Conservation (phyloP, 345 rosid species). For the Mallotus nudiflorus region DNA sequence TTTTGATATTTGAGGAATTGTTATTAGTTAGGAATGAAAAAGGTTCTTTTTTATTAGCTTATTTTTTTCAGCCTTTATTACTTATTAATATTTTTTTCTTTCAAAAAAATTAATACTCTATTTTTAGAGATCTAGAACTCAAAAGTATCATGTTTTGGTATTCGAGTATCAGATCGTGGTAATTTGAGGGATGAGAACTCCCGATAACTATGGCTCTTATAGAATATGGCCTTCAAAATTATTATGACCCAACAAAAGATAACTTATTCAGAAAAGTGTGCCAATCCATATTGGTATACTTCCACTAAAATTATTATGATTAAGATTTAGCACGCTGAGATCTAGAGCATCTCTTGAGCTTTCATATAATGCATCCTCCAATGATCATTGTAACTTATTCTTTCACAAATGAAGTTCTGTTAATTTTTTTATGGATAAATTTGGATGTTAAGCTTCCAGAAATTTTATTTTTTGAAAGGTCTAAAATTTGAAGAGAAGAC, state of each 20-base stretch:
- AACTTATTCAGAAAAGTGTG: not conserved
- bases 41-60: no score
- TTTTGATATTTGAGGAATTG: no score
- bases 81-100: no score
- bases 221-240: conserved; percentile 20
- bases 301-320: conserved; percentile 17
- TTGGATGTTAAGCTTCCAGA: conserved; percentile 1
- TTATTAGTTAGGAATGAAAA: no score
- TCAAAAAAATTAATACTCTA: no score
- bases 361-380: not conserved
- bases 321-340: no score
- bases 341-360: not conserved
- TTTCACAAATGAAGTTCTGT: not conserved
- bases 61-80: no score
- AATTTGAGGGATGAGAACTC: no score
- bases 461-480: conserved; percentile 10
- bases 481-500: not conserved
- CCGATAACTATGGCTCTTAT: no score
- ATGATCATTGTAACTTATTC: conserved; percentile 6
- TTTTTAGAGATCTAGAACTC: no score
- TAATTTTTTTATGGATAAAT: not conserved
- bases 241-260: conserved; percentile 24
- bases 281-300: conserved; percentile 23
- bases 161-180: no score
- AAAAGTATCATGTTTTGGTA: conserved; percentile 7